phyloP scores from a whole-genome alignment of 345 rosid genomes.

The Linum usitatissimum region DNA sequence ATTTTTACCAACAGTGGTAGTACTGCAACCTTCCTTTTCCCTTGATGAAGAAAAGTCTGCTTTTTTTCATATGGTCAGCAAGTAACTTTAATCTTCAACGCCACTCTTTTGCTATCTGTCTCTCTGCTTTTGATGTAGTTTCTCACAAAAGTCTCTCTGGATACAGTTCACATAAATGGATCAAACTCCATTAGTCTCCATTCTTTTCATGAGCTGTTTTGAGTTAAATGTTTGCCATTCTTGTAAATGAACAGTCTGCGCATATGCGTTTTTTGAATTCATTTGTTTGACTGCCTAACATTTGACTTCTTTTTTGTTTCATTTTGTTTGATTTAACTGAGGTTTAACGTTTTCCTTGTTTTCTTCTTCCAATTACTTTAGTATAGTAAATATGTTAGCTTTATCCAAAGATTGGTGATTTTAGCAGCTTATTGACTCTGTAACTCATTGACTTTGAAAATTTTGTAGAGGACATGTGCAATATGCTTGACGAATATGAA shows the following conservation, averaged over 20 bases:
- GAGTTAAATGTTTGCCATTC: not conserved
- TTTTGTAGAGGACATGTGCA: conserved; percentile 45
- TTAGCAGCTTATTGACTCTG: no score
- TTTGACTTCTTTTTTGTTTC: conserved; percentile 18
- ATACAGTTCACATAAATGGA: conserved; percentile 16
- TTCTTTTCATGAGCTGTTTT: conserved; percentile 28
- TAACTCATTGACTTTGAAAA: not conserved
- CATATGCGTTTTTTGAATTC: conserved; percentile 13
- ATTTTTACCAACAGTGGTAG: no score
- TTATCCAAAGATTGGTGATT: no score
- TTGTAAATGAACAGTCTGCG: conserved; percentile 17
- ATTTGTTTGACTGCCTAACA: conserved; percentile 22
- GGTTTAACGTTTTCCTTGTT: no score
- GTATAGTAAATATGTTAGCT: no score
- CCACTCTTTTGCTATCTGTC: conserved; percentile 14
- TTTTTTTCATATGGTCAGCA: conserved; percentile 44
- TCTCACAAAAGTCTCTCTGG: conserved; percentile 18
- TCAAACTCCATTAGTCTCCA: conserved; percentile 14
- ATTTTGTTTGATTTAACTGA: not conserved
- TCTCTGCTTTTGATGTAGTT: conserved; percentile 36
- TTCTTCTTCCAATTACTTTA: no score
- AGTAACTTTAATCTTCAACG: conserved; percentile 23
- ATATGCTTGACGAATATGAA: conserved; percentile 85
- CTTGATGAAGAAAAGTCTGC: conserved; percentile 35
- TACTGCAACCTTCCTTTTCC: conserved; percentile 12